phyloP scores from a whole-genome alignment of 768 basidiomycete species.

The Macrolepiota albuminosa region DNA sequence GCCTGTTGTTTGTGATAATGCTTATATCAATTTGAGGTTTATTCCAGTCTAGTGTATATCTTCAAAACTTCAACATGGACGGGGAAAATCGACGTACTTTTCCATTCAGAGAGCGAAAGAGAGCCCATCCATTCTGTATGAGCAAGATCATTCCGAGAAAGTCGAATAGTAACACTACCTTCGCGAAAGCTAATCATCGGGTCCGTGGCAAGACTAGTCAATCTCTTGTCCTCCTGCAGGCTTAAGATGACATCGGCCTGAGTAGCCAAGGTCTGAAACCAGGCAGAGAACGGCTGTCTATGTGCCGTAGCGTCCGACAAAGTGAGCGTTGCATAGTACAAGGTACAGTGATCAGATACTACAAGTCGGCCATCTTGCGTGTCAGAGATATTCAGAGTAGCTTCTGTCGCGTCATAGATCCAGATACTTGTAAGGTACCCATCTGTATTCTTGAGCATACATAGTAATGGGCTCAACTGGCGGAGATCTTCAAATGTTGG shows the following conservation, averaged over 20 bases:
- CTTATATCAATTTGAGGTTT: conserved; percentile 61
- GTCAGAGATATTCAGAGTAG: not conserved
- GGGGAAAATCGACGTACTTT: conserved; percentile 33
- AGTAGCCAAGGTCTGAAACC: conserved; percentile 25
- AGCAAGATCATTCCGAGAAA: conserved; percentile 45
- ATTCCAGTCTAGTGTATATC: conserved; percentile 61
- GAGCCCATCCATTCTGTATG: conserved; percentile 60
- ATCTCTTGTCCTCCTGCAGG: conserved; percentile 23
- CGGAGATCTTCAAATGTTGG: conserved; percentile 28
- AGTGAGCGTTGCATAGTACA: conserved; percentile 12
- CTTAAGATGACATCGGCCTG: conserved; percentile 29
- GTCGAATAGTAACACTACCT: conserved; percentile 31
- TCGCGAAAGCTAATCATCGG: conserved; percentile 9
- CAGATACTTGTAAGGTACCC: conserved; percentile 23
- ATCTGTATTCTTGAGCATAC: conserved; percentile 27
- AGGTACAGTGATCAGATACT: conserved; percentile 13
- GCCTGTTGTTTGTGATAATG: conserved; percentile 75
- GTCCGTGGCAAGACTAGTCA: conserved; percentile 11
- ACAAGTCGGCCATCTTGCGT: conserved; percentile 2
- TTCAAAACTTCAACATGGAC: not conserved
- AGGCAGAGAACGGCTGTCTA: conserved; percentile 17
- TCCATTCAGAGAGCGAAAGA: conserved; percentile 52
- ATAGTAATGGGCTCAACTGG: conserved; percentile 27
- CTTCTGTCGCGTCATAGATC: conserved; percentile 20
- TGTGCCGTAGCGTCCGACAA: not conserved